A percentile compares a stretch with the other conserved stretches of the same genome.
Evolutionary conservation across 2,329 filamentous ascomycete species (phyloP).

Genomic region (Hypoxylon sp.): DNA sequence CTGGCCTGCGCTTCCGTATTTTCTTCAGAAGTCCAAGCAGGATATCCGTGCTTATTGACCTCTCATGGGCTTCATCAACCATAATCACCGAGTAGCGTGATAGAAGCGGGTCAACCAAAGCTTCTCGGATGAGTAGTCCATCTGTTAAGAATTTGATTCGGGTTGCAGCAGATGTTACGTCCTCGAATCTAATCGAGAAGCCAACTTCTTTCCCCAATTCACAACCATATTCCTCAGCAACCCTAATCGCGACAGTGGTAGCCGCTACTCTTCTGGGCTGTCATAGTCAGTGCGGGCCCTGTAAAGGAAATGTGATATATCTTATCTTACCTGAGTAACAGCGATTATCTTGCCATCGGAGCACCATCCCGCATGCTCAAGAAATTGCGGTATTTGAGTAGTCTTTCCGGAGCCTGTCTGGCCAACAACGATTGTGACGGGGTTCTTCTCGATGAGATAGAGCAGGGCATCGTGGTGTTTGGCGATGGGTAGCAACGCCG

Average conservation of each 20-base stretch:
- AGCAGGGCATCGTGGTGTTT: conserved; percentile 84
- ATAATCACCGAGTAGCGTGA: conserved; percentile 96
- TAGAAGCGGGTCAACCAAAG: conserved; percentile 90
- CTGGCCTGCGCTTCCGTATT: conserved; percentile 82
- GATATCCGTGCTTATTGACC: conserved; percentile 92
- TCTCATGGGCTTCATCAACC: conserved; percentile 97
- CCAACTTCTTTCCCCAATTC: conserved; percentile 91
- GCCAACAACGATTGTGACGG: conserved; percentile 90
- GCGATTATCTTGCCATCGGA: conserved; percentile 85
- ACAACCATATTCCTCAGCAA: conserved; percentile 90
- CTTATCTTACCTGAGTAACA: conserved; percentile 85
- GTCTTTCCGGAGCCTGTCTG: conserved; percentile 97
- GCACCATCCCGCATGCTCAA: conserved; percentile 92
- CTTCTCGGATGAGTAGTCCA: conserved; percentile 90
- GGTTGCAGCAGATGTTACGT: conserved; percentile 87
- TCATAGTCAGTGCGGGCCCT: conserved; percentile 29
- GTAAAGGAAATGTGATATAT: conserved; percentile 15
- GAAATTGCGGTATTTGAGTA: conserved; percentile 93
- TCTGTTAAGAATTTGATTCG: conserved; percentile 97
- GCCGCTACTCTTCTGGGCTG: conserved; percentile 92
- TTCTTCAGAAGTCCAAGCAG: conserved; percentile 93
- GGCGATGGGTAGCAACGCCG: conserved; percentile 87
- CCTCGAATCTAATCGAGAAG: conserved; percentile 93
- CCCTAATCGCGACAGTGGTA: conserved; percentile 87
- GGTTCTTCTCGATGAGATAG: conserved; percentile 87